Base-by-base conservation (phyloP, 257 asterid genomes). In the Coffea canephora region DNA sequence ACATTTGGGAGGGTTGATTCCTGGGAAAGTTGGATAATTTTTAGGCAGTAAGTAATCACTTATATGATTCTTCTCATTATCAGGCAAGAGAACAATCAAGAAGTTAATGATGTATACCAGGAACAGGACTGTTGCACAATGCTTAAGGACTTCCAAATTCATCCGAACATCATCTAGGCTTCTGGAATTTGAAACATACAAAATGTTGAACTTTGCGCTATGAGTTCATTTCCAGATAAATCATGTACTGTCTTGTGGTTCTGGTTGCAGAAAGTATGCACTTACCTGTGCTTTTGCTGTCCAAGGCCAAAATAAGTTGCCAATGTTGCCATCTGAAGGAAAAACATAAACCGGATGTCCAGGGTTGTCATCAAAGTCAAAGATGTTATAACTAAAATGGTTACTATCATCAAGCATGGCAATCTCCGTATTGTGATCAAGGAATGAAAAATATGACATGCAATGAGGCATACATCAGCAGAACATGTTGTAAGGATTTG, bases 251-350 rank as follows among this genome's bases (percentile, higher is more conserved):
- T 52, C 57, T 52, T 31, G 11, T 65, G 55, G 34, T 61, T 31
- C 23, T 65, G 55, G 34, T 61, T 27, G n/a, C 48, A 36, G 61
- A 72, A 18, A 65, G 41, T 16, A 13, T 50, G 41, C 27, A 21
- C 2, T 5, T 72, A 94, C 98, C 98, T 89, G 89, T 96, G 99
- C 73, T 89, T 91, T 82, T 96, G 99, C 84, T 89, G 87, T 14
- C 99, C 99, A 59, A 96, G 97, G 57, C 93, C 98, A 83, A 96
- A 96, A 84, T 94, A 96, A 62, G 87, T 52, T 23, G 99, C 99
- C 90, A 96, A 87, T 13, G 97, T 83, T 54, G 97, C 98, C 99
- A 96, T 94, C 99, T 95, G 15, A 79, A 41, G 43, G 57, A 64
- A n/a, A 34, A 72, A 48, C 70, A 64, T 25, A 73, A 77, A 34